phyloP scores from a whole-genome alignment of 148 eudicot species.

The Suaeda aralocaspica region DNA sequence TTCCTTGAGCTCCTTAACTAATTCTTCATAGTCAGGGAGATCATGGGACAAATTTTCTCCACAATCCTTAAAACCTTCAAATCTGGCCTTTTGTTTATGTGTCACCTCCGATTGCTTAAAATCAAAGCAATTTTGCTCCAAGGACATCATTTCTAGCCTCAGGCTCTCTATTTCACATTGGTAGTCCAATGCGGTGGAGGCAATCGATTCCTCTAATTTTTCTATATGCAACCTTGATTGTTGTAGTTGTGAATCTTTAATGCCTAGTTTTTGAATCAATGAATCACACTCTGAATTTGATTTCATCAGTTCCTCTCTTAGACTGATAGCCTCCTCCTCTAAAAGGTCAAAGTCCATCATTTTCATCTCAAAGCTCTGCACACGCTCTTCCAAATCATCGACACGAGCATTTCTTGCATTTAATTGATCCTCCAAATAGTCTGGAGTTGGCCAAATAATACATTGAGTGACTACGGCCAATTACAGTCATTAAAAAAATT shows the following conservation, averaged over 20 bases:
- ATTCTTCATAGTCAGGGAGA: slow-evolving; percentile 45
- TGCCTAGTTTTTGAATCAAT: slow-evolving; percentile 43
- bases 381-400: slow-evolving; percentile 37
- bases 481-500: too few species aligned
- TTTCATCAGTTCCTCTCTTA: slow-evolving; percentile 47
- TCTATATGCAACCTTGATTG: slow-evolving; percentile 39
- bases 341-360: slow-evolving; percentile 33
- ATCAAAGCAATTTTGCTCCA: slow-evolving; percentile 43
- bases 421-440: slow-evolving; percentile 69
- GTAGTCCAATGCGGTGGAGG: slow-evolving; percentile 57
- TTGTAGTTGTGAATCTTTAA: slow-evolving; percentile 45
- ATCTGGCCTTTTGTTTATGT: slow-evolving; percentile 33
- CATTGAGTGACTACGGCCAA: background rate
- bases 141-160: slow-evolving; percentile 51
- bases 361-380: slow-evolving; percentile 37
- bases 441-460: slow-evolving; percentile 36
- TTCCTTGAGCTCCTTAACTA: slow-evolving; percentile 54
- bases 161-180: slow-evolving; percentile 86
- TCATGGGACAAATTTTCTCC: slow-evolving; percentile 30
- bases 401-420: slow-evolving; percentile 42
- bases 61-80: slow-evolving; percentile 27
- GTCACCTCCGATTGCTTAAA: slow-evolving; percentile 34
- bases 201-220: slow-evolving; percentile 58
- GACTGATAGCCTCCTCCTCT: slow-evolving; percentile 38
- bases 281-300: slow-evolving; percentile 42